These are phyloP conservation scores for Melaleuca quinquenervia DNA, from an alignment of 345 rosid species.

Conservation along the genomic window DNA sequence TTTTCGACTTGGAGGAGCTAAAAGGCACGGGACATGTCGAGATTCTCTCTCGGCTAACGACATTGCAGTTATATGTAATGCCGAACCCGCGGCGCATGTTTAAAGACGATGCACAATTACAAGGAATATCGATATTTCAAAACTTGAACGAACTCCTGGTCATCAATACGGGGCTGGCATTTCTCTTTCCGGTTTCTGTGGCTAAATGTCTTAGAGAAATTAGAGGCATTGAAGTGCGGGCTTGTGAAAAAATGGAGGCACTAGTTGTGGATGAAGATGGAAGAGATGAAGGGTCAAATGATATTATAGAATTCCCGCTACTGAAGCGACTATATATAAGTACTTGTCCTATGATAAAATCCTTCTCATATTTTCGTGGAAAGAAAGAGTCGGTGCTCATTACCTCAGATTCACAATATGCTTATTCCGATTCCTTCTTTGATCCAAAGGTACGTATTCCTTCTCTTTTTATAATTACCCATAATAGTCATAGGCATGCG, in stretches of 20 bases:
- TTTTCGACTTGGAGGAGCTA: background rate
- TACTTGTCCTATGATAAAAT: no score
- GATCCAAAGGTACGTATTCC: background rate
- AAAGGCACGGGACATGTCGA: background rate
- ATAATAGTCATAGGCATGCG: no score
- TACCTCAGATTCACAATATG: background rate
- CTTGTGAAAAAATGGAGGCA: background rate
- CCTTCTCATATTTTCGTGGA: background rate
- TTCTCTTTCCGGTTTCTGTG: background rate
- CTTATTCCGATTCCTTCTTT: background rate
- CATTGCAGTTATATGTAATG: fast-evolving
- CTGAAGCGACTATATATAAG: fast-evolving
- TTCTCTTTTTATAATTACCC: no score
- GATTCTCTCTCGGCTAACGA: background rate
- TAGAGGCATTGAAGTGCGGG: fast-evolving
- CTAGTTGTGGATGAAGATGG: background rate
- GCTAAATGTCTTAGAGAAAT: background rate
- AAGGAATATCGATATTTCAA: background rate
- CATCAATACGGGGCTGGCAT: fast-evolving
- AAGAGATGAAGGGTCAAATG: background rate
- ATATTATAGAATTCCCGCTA: background rate
- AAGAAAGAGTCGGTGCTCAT: background rate
- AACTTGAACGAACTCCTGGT: background rate
- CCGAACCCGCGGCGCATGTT: background rate
- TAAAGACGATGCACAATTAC: background rate